Conservation (phyloP, 2,329 filamentous ascomycete genomes). For the Aspergillus fructus region DNA sequence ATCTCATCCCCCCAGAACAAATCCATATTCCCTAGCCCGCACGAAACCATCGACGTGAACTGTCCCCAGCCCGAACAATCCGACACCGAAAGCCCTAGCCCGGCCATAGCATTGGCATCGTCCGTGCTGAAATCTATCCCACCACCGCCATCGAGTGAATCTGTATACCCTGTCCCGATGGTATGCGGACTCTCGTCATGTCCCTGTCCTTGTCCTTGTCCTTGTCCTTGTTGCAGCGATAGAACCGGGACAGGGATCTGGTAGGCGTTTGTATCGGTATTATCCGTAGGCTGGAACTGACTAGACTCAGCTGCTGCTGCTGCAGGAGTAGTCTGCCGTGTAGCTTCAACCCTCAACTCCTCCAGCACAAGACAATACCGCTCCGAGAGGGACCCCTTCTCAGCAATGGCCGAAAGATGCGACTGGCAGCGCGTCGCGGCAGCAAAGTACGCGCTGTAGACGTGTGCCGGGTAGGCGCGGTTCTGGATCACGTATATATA, state of each 20-base stretch:
- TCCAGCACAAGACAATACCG: slow-evolving; percentile 22
- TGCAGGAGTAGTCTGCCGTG: neutral
- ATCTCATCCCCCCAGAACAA: neutral
- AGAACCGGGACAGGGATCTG: neutral
- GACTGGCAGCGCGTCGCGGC: slow-evolving; percentile 20
- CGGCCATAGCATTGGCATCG: neutral
- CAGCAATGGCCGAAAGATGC: slow-evolving; percentile 20
- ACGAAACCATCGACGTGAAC: slow-evolving; percentile 26
- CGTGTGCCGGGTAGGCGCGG: slow-evolving; percentile 8
- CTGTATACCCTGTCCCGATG: neutral
- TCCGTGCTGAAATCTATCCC: neutral
- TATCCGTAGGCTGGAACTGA: neutral
- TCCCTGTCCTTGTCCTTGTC: no score
- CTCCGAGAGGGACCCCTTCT: slow-evolving; percentile 20
- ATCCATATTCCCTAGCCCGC: slow-evolving; percentile 20
- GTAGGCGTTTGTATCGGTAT: accelerated
- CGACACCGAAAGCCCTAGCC: slow-evolving; percentile 2
- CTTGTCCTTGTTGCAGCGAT: no score
- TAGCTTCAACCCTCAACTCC: slow-evolving; percentile 12
- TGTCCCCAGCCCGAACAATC: slow-evolving; percentile 27
- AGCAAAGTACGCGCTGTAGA: slow-evolving; percentile 15
- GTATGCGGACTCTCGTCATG: neutral
- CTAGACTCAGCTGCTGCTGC: neutral
- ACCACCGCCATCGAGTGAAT: neutral
- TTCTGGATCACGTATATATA: slow-evolving; percentile 23